A percentile compares a stretch with the other conserved stretches of the same genome.
Evolutionary conservation across 345 rosid species (phyloP).

Genomic region (Euphorbia tirucalli): DNA sequence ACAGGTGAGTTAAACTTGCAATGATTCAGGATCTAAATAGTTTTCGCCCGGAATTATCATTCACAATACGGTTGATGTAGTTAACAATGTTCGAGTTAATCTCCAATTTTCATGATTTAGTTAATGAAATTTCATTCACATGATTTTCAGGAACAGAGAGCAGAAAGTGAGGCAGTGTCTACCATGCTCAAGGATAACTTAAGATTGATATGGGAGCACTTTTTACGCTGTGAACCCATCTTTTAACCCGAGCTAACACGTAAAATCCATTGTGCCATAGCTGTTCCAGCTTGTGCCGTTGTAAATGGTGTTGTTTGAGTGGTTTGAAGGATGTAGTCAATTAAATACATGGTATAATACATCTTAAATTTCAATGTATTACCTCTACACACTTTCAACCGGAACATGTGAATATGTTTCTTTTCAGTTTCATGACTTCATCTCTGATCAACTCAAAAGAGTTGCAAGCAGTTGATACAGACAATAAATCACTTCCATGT

Average conservation of each 20-base stretch:
- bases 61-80: background rate
- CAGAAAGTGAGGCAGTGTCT: conserved; percentile 13
- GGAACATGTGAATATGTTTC: too few relatives aligned
- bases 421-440: too few relatives aligned
- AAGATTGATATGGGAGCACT: conserved; percentile 41
- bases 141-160: conserved; percentile 33
- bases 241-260: background rate
- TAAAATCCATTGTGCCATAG: background rate
- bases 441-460: too few relatives aligned
- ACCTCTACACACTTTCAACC: too few relatives aligned
- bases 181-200: conserved; percentile 39
- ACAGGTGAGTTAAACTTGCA: conserved; percentile 21
- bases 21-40: background rate
- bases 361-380: too few relatives aligned
- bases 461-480: too few relatives aligned
- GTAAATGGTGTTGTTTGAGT: background rate
- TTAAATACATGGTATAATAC: background rate
- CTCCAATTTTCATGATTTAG: background rate
- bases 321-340: background rate
- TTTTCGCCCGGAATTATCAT: background rate
- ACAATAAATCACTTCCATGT: too few relatives aligned
- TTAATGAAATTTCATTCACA: background rate
- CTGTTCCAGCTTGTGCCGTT: background rate
- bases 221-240: conserved; percentile 25
- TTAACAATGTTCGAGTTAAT: background rate